phyloP scores from a whole-genome alignment of 352 stramenopile genomes.

The Pythium phragmiticola region DNA sequence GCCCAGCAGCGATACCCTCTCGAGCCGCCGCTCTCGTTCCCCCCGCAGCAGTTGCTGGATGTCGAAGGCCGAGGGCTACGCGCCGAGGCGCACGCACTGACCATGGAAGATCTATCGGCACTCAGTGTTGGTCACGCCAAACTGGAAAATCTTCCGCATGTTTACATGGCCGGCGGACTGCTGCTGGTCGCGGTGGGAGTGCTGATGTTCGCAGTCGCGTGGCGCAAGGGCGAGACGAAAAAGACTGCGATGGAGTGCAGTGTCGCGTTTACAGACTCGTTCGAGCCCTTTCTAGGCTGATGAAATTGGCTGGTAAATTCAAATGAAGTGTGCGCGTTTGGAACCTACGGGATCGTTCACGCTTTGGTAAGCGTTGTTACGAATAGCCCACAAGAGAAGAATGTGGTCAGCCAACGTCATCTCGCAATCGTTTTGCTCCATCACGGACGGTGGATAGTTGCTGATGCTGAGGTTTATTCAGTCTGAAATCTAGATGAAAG shows the following conservation, averaged over 20 bases:
- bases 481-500: too few species aligned
- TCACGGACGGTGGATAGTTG: too few species aligned
- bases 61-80: not conserved
- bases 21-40: conserved; percentile 4
- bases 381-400: not conserved
- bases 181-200: conserved; percentile 1
- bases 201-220: not conserved
- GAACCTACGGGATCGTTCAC: too few species aligned
- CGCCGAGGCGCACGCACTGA: not conserved
- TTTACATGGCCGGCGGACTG: not conserved
- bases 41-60: not conserved
- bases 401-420: too few species aligned
- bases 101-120: not conserved
- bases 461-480: too few species aligned
- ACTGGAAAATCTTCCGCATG: not conserved
- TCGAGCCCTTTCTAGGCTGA: conserved; percentile 12
- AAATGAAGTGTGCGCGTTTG: not conserved
- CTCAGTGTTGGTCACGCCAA: conserved; percentile 10
- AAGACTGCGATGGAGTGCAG: not conserved
- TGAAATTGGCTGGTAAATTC: not conserved
- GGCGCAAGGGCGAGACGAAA: not conserved
- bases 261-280: conserved; percentile 11
- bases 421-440: too few species aligned
- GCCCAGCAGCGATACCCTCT: conserved; percentile 6
- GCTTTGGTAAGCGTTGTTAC: not conserved